Percentiles rank a stretch among this genome's conserved stretches.
These are phyloP conservation scores for Setaria viridis DNA, from an alignment of 202 grass and related monocot genomes.

Conservation along the genomic window DNA sequence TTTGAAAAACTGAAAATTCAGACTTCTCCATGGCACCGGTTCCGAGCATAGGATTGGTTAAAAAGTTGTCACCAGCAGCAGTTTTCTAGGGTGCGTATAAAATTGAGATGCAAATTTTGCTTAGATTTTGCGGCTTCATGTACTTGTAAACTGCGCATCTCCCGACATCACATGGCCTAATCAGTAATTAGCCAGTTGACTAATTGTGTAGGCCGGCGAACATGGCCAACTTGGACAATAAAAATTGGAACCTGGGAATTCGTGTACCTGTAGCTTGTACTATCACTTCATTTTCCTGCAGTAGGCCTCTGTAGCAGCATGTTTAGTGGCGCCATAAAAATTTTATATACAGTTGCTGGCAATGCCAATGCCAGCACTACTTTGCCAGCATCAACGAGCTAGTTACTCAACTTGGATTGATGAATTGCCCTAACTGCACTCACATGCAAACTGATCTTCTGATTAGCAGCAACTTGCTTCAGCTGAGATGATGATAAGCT, in stretches of 20 bases:
- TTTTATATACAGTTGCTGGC: neutral
- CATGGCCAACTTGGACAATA: slow-evolving; percentile 50
- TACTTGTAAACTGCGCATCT: slow-evolving; percentile 31
- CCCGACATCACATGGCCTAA: slow-evolving; percentile 55
- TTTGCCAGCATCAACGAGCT: slow-evolving; percentile 26
- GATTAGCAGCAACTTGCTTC: slow-evolving; percentile 34
- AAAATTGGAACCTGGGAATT: slow-evolving; percentile 17
- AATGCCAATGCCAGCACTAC: neutral
- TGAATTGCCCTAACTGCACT: slow-evolving; percentile 19
- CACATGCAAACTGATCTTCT: slow-evolving; percentile 27
- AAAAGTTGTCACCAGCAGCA: slow-evolving; percentile 24
- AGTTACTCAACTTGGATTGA: slow-evolving; percentile 41
- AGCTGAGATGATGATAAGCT: slow-evolving; percentile 10
- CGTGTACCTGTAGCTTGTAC: neutral
- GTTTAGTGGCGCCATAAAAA: neutral
- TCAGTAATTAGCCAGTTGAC: slow-evolving; percentile 39
- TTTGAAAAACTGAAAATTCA: slow-evolving; percentile 23
- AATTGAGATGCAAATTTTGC: slow-evolving; percentile 28
- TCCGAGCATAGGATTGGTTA: slow-evolving; percentile 16
- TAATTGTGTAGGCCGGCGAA: slow-evolving; percentile 33
- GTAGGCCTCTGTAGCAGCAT: neutral
- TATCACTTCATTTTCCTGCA: neutral
- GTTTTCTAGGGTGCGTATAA: slow-evolving; percentile 18
- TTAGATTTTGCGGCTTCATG: slow-evolving; percentile 37
- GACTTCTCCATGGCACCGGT: slow-evolving; percentile 37